Percentiles rank a stretch among this genome's conserved stretches.
phyloP scores from a whole-genome alignment of 2,329 filamentous ascomycete genomes.

The Ascochyta fabae region DNA sequence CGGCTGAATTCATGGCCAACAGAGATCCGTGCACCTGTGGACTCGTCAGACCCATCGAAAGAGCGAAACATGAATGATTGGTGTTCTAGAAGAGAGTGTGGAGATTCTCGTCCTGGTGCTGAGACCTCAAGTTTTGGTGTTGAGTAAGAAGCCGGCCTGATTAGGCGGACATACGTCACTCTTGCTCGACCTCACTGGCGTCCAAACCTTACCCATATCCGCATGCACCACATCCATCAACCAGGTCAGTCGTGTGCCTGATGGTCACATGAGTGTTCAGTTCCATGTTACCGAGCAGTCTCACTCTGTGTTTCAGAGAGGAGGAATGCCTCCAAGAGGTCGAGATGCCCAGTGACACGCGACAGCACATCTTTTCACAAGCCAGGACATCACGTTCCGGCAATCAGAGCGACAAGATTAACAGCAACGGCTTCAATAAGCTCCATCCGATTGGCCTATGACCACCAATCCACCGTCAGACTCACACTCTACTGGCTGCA shows the following conservation, averaged over 20 bases:
- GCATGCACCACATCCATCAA: slow-evolving; percentile 4
- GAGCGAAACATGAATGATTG: not conserved
- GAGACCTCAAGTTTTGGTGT: slow-evolving; percentile 2
- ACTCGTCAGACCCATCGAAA: not conserved
- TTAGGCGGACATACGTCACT: slow-evolving; percentile 8
- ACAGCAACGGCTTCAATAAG: slow-evolving; percentile 5
- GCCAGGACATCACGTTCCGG: slow-evolving; percentile 6
- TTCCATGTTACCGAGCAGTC: slow-evolving; percentile 9
- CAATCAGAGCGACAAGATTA: slow-evolving; percentile 5
- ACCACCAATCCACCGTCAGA: slow-evolving; percentile 13
- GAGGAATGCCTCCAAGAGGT: not conserved
- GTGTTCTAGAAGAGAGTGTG: not conserved
- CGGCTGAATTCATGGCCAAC: too few relatives aligned
- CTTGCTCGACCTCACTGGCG: not conserved
- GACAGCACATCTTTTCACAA: slow-evolving; percentile 14
- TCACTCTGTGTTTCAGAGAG: not conserved
- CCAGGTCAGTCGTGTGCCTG: slow-evolving; percentile 7
- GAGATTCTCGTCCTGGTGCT: too few relatives aligned
- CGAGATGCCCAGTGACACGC: slow-evolving; percentile 16
- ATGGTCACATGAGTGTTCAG: not conserved
- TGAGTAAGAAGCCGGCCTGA: slow-evolving; percentile 4
- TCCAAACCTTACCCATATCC: slow-evolving; percentile 6
- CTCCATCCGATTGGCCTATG: slow-evolving; percentile 24
- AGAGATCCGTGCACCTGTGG: too few relatives aligned
- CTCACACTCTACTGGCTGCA: slow-evolving; percentile 19